These are phyloP conservation scores for Amylostereum areolatum DNA, from an alignment of 1,284 basidiomycete species.

Conservation along the genomic window DNA sequence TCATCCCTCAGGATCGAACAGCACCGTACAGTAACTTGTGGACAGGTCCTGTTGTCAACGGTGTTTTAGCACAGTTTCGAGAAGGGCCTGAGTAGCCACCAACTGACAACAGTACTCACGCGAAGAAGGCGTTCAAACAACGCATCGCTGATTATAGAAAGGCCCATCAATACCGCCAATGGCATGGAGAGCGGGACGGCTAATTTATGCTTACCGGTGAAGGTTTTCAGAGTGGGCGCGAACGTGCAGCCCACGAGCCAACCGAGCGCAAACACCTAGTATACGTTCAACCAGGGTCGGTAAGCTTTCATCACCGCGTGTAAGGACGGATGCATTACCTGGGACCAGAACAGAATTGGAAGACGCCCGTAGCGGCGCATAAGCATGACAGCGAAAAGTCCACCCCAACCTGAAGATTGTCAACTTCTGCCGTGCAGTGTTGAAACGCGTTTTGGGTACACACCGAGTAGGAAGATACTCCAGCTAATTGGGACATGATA, in stretches of 20 bases:
- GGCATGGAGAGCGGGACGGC: no score
- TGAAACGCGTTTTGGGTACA: slow-evolving; percentile 6
- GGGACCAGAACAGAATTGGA: slow-evolving; percentile 59
- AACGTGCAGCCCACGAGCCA: not conserved
- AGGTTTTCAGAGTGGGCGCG: not conserved
- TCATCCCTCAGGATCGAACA: not conserved
- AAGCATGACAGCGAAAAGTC: slow-evolving; percentile 54
- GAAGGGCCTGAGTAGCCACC: not conserved
- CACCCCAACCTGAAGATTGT: slow-evolving; percentile 44
- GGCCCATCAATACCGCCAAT: no score
- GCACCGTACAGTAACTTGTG: slow-evolving; percentile 54
- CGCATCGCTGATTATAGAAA: not conserved
- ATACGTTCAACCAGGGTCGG: not conserved
- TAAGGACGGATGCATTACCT: slow-evolving; percentile 24
- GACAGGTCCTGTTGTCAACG: slow-evolving; percentile 40
- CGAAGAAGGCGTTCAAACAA: slow-evolving; percentile 59
- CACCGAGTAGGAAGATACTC: slow-evolving; percentile 63
- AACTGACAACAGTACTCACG: slow-evolving; percentile 30
- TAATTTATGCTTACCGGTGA: not conserved
- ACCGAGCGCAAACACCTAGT: not conserved
- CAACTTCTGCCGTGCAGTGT: not conserved
- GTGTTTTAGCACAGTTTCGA: not conserved
- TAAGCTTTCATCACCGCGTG: no score
- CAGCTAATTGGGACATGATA: slow-evolving; percentile 31
- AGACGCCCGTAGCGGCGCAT: slow-evolving; percentile 54